Base-by-base conservation (phyloP, 2,329 filamentous ascomycete genomes). In the Meredithiella fracta region DNA sequence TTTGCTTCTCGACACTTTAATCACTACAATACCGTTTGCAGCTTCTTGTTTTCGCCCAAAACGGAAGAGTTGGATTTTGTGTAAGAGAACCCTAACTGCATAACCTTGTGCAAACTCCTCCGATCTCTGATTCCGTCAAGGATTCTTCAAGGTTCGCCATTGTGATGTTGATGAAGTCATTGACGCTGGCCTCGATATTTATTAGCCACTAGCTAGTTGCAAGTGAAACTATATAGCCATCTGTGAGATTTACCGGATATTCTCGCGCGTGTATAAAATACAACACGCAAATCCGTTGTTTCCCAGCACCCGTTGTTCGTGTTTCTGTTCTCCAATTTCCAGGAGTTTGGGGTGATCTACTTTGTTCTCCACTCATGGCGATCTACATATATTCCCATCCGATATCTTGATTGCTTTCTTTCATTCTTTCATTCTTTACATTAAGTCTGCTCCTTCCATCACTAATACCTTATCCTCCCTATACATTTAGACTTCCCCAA, bases 401-500 rank as follows among this genome's bases (percentile, higher is more conserved):
- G 15, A 7, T 7, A 42, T 42, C n/a, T 6, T 42, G 4, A 42
- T 42, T 15, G 38, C 17, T 7, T 7, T 42, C 17, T 47, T 17
- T 50, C 3, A 38, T 49, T 29, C 47, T 47, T 50, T 34, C 38
- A 15, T 52, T 25, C 51, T 34, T 34, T 34, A 34, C 29, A 11
- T 34, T 15, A 25, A 47, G 7, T 49, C 23, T 9, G 26, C 22
- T 25, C 11, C 47, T 49, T 25, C 22, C 7, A 20, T 23, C 22
- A 23, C 47, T 49, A 23, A 25, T 14, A 34, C 29, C 29, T 49
- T 22, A 14, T 26, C 14, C 15, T 26, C 34, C 29, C 25, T 38
- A 49, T n/a, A n/a, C 8, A 34, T 22, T 40, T 34, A 57, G 55
- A 54, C 51, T 44, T 38, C 44, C 11, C 26, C 15, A 20, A 44